Percentiles rank a stretch among this genome's conserved stretches.
phyloP scores from a whole-genome alignment of 140 eudicot genomes.

The Senecio squalidus region DNA sequence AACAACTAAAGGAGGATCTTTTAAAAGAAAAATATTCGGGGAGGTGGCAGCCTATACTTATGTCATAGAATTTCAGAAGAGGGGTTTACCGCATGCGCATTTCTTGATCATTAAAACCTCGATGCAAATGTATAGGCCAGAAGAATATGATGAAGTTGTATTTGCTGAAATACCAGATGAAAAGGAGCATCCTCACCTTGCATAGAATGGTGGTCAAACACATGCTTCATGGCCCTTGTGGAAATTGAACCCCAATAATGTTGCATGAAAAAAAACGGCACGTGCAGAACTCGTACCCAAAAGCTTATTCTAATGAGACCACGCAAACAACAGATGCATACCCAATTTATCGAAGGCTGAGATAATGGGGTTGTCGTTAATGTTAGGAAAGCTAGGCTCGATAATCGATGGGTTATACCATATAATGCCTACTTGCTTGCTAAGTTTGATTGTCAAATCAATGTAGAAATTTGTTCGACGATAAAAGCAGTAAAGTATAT shows the following conservation, averaged over 20 bases:
- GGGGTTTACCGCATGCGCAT: too few relatives aligned
- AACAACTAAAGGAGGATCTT: background rate
- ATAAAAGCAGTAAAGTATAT: background rate
- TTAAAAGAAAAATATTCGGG: background rate
- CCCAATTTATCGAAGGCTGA: constrained; percentile 8
- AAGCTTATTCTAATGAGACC: background rate
- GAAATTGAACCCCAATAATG: background rate
- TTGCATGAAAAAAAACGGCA: constrained; percentile 17
- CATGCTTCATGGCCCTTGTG: constrained; percentile 42
- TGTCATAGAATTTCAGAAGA: too few relatives aligned
- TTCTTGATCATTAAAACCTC: background rate
- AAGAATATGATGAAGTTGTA: constrained; percentile 6
- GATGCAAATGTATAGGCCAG: background rate
- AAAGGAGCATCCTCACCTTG: background rate
- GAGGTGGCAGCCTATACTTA: constrained; percentile 4
- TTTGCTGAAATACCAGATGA: constrained; percentile 15
- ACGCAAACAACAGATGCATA: background rate
- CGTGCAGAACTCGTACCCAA: constrained; percentile 18
- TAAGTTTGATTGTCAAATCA: too few relatives aligned
- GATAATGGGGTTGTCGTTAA: constrained; percentile 7
- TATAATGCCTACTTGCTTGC: too few relatives aligned
- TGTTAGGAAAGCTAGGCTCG: too few relatives aligned
- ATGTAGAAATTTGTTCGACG: background rate
- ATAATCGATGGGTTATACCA: too few relatives aligned
- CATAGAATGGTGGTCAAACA: constrained; percentile 14